Evolutionary conservation across 1,284 basidiomycete species (phyloP), one percentile per base, ranked within the genome.

Genomic region (Rhodotorula sp.): DNA sequence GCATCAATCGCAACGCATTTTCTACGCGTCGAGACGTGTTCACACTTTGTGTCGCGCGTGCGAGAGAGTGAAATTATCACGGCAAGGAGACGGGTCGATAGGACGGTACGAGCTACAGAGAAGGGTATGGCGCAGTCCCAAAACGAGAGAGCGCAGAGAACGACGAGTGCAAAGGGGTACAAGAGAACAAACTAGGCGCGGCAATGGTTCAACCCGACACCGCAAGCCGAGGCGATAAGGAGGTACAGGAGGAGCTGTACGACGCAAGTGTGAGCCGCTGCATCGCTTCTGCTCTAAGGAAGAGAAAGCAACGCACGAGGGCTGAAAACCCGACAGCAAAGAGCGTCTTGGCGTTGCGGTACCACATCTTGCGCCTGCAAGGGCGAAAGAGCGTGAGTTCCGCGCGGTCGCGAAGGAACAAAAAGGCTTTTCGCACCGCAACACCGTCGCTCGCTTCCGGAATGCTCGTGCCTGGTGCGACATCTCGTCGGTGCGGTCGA

Each of bases 401-500:
- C 41, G 34, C 16, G 23, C 13, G 17, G 23, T 21, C 16, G 19
- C 16, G 19, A 27, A 41, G 53, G 10, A 62, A 16, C 42, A 58
- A 21, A 25, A 58, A 61, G 34, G 34, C 34, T 34, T 34, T 34
- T 34, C 34, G 34, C 34, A 34, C 34, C 96, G 85, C 21, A 95
- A 89, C 3, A 86, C 88, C 52, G 93, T 87, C 10, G 95, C 94
- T 4, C 96, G 92, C 63, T 96, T 86, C 59, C 95, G 84, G 84
- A 99, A 99, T 3, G 93, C 93, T n/a, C 92, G 91, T 12, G 95
- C 93, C 82, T 99, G 95, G 44, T 89, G 90, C 4, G 93, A 92
- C 87, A 98, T 93, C 70, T 88, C 91, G 81, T 98, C 95, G 46
- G 96, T 99, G 86, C 98, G 95, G 85, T 98, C 93, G 57, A 99